Evolutionary conservation across 129 eudicot species (phyloP).

Genomic region (Pittosporum tobira): DNA sequence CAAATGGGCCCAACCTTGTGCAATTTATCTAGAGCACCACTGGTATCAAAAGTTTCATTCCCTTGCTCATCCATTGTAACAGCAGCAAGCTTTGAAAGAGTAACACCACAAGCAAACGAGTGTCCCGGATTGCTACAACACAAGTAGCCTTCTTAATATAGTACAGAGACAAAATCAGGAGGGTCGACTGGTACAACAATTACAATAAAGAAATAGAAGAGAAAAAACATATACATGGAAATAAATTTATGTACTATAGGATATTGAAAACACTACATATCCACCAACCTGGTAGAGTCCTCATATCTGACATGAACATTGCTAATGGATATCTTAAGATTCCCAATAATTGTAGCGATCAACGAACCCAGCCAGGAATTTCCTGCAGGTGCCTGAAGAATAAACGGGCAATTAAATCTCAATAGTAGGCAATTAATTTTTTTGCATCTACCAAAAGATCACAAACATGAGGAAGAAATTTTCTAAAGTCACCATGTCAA

Average conservation of each 20-base stretch:
- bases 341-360: slow-evolving; percentile 87
- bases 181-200: slow-evolving; percentile 4
- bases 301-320: slow-evolving; percentile 96
- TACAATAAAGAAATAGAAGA: slow-evolving; percentile 5
- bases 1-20: slow-evolving; percentile 57
- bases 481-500: too few relatives aligned
- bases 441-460: not conserved
- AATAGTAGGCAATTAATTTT: slow-evolving; percentile 1
- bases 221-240: slow-evolving; percentile 1
- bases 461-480: not conserved
- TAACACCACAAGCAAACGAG: slow-evolving; percentile 89
- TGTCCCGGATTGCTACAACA: slow-evolving; percentile 78
- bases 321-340: slow-evolving; percentile 86
- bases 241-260: not conserved
- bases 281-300: slow-evolving; percentile 68
- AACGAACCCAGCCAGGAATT: slow-evolving; percentile 93
- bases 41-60: slow-evolving; percentile 96
- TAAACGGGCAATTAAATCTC: slow-evolving; percentile 5
- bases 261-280: slow-evolving; percentile 7
- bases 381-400: slow-evolving; percentile 58
- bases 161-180: slow-evolving; percentile 7
- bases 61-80: slow-evolving; percentile 96
- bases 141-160: not conserved
- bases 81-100: slow-evolving; percentile 96
- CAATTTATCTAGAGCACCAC: slow-evolving; percentile 94